Conservation (phyloP, 495 filamentous ascomycete species). For the Cercophora scortea region DNA sequence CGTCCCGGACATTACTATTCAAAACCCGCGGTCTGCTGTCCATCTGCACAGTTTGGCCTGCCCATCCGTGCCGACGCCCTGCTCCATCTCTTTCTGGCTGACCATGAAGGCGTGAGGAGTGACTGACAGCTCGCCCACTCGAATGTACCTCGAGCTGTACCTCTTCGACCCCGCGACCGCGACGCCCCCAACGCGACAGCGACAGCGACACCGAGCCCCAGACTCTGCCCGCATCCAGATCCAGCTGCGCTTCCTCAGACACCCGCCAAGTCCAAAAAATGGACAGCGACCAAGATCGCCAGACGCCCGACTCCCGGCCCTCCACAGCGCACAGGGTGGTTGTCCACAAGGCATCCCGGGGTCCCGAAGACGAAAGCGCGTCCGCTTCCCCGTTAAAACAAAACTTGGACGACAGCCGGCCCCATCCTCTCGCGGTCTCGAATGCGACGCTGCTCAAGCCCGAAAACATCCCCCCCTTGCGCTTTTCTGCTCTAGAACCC, state of each 20-base stretch:
- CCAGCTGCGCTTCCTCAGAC: neutral
- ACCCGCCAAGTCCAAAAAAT: neutral
- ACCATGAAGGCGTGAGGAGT: neutral
- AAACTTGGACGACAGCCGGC: slow-evolving; percentile 7
- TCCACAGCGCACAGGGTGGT: slow-evolving; percentile 10
- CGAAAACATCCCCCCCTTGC: slow-evolving; percentile 21
- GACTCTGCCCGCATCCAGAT: neutral
- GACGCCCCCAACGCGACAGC: neutral
- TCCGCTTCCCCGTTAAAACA: slow-evolving; percentile 3
- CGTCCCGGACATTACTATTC: no score
- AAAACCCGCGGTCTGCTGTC: no score
- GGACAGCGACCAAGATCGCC: slow-evolving; percentile 13
- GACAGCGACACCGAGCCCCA: neutral
- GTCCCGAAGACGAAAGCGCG: neutral
- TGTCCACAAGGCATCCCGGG: neutral
- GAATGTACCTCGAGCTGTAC: neutral
- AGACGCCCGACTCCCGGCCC: slow-evolving; percentile 15
- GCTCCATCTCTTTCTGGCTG: neutral
- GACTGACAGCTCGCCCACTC: neutral
- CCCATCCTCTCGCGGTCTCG: slow-evolving; percentile 3
- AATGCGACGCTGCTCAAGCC: slow-evolving; percentile 4
- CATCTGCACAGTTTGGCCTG: no score
- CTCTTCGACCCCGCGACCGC: neutral
- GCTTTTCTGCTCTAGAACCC: slow-evolving; percentile 8
- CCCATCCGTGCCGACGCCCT: no score